Conservation (phyloP, 352 stramenopile species). For the Phytopythium kandeliae region DNA sequence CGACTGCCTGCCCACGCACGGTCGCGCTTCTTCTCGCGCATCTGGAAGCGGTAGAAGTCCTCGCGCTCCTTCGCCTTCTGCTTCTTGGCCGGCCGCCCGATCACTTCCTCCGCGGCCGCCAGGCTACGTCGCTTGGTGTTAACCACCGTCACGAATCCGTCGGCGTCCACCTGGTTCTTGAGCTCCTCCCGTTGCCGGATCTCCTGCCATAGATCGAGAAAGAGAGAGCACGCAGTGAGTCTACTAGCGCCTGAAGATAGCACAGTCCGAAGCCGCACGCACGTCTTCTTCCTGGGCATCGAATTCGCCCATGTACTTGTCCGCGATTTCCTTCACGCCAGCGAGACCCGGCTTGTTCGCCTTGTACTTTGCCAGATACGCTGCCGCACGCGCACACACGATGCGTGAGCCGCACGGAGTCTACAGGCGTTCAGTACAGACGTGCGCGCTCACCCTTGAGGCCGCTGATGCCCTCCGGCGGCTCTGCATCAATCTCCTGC, state of each 20-base stretch:
- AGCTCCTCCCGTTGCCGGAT: constrained; percentile 53
- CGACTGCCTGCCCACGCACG: constrained; percentile 55
- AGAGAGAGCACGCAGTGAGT: too few relatives aligned
- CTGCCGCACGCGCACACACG: constrained; percentile 10
- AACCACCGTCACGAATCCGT: constrained; percentile 79
- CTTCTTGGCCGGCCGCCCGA: constrained; percentile 63
- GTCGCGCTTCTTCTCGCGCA: constrained; percentile 79
- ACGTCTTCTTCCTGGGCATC: constrained; percentile 64
- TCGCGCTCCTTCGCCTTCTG: constrained; percentile 77
- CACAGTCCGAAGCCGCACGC: neutral
- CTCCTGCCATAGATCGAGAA: constrained; percentile 22
- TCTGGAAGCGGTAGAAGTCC: constrained; percentile 86
- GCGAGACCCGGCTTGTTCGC: constrained; percentile 59
- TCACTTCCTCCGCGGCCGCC: constrained; percentile 37
- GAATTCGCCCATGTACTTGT: constrained; percentile 76
- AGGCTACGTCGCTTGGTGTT: constrained; percentile 75
- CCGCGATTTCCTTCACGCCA: constrained; percentile 56
- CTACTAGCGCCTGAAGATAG: too few relatives aligned
- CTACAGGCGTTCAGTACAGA: too few relatives aligned
- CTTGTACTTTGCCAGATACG: constrained; percentile 58
- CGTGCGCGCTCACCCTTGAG: constrained; percentile 36
- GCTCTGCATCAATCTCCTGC: constrained; percentile 26
- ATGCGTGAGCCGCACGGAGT: constrained; percentile 2
- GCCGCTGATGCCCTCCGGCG: constrained; percentile 15
- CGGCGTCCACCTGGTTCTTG: constrained; percentile 77